Conservation (phyloP, 2,329 filamentous ascomycete genomes). For the Bisporella sp. region DNA sequence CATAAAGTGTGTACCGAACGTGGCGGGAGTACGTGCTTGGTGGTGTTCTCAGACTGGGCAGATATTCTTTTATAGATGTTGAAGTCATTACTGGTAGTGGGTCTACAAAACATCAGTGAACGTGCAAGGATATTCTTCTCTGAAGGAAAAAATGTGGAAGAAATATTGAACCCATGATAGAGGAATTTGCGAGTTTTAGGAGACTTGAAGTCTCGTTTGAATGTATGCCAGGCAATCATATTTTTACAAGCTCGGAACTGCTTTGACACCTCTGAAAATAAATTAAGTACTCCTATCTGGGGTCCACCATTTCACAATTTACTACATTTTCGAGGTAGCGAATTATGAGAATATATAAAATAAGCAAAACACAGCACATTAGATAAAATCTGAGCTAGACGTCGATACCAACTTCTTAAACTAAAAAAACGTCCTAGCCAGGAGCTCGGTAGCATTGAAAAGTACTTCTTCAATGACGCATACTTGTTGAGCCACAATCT, state of each 20-base stretch:
- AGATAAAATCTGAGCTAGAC: no score
- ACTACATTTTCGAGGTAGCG: no score
- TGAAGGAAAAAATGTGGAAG: neutral
- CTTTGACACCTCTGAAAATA: neutral
- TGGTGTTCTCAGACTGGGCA: slow-evolving; percentile 46
- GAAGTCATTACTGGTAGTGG: slow-evolving; percentile 24
- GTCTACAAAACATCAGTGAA: slow-evolving; percentile 12
- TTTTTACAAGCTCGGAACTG: neutral
- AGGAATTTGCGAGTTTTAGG: neutral
- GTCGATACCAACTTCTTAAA: no score
- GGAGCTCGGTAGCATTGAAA: no score
- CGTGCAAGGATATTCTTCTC: neutral
- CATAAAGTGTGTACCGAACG: slow-evolving; percentile 60
- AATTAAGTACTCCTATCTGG: neutral
- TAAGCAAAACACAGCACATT: no score
- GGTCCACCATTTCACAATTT: no score
- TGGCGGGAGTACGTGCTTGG: slow-evolving; percentile 56
- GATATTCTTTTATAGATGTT: slow-evolving; percentile 17
- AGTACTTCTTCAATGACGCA: no score
- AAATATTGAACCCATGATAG: neutral
- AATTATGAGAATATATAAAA: no score
- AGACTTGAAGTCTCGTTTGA: no score
- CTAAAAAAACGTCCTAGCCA: no score
- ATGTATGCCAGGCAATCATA: no score
- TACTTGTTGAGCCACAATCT: no score